Conservation (phyloP, 192 early-diverging fungal species). For the Haplosporangium gracile region DNA sequence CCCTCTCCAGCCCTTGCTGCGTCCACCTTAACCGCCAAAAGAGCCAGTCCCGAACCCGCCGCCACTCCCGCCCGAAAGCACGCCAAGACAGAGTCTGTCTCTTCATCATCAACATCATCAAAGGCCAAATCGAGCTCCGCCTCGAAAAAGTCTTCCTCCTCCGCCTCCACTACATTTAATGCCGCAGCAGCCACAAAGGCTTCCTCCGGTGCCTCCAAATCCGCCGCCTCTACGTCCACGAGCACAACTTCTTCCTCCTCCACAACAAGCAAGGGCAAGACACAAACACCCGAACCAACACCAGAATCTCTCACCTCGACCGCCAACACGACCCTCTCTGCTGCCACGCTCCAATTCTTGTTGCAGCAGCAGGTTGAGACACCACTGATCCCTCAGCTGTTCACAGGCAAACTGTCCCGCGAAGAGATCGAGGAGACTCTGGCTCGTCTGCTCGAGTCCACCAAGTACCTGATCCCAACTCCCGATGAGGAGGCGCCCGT, state of each 20-base stretch:
- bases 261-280: background rate
- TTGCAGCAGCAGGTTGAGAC: slow-evolving; percentile 50
- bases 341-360: slow-evolving; percentile 51
- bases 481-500: slow-evolving; percentile 8
- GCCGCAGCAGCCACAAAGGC: slow-evolving; percentile 13
- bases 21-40: slow-evolving; percentile 14
- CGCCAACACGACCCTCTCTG: slow-evolving; percentile 44
- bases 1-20: background rate
- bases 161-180: background rate
- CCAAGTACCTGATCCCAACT: slow-evolving; percentile 36
- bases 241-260: background rate
- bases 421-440: slow-evolving; percentile 51
- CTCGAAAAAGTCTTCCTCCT: slow-evolving; percentile 40
- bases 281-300: slow-evolving; percentile 13
- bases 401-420: slow-evolving; percentile 45
- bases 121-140: slow-evolving; percentile 35
- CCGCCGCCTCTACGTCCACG: slow-evolving; percentile 14
- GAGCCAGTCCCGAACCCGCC: slow-evolving; percentile 43
- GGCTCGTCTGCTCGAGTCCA: slow-evolving; percentile 48
- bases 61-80: slow-evolving; percentile 33
- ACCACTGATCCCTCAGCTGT: slow-evolving; percentile 50
- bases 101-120: slow-evolving; percentile 7
- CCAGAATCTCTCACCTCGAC: slow-evolving; percentile 36
- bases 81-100: slow-evolving; percentile 51
- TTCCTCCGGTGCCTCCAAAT: background rate